A percentile compares a stretch with the other conserved stretches of the same genome.
phyloP scores from a whole-genome alignment of 2,329 filamentous ascomycete genomes.

The Incumbomyces delicatus region DNA sequence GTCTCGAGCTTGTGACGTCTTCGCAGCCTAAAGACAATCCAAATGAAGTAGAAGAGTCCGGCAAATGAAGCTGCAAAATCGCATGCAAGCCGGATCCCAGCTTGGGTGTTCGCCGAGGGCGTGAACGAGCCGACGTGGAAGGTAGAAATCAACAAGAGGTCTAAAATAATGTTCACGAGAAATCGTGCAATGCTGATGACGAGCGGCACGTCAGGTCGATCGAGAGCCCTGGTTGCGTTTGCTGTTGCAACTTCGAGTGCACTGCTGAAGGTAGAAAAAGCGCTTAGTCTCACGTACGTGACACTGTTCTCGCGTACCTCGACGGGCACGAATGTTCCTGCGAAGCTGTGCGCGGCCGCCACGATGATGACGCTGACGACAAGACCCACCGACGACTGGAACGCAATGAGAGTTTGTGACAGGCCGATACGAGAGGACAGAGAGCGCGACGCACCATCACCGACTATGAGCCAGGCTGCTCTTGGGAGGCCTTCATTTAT shows the following conservation, averaged over 20 bases:
- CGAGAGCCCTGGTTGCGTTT: slow-evolving; percentile 53
- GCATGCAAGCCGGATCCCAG: slow-evolving; percentile 52
- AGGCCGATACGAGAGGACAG: slow-evolving; percentile 46
- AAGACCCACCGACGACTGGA: slow-evolving; percentile 48
- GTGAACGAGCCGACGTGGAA: slow-evolving; percentile 48
- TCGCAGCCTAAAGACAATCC: slow-evolving; percentile 9
- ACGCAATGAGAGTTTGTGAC: slow-evolving; percentile 48
- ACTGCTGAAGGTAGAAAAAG: slow-evolving; percentile 53
- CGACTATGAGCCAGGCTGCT: slow-evolving; percentile 59
- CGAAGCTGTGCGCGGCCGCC: slow-evolving; percentile 44
- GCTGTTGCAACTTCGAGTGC: slow-evolving; percentile 55
- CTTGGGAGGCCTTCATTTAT: slow-evolving; percentile 64
- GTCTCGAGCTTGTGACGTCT: slow-evolving; percentile 12
- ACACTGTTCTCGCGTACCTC: slow-evolving; percentile 49
- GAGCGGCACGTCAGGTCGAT: slow-evolving; percentile 59
- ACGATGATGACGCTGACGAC: slow-evolving; percentile 53
- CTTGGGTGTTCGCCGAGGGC: slow-evolving; percentile 56
- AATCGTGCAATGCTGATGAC: slow-evolving; percentile 57
- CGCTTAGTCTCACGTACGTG: slow-evolving; percentile 54
- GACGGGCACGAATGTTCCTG: slow-evolving; percentile 52
- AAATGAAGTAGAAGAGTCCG: slow-evolving; percentile 52
- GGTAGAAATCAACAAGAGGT: slow-evolving; percentile 56
- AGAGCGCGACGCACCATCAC: slow-evolving; percentile 48
- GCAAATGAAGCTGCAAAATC: slow-evolving; percentile 45
- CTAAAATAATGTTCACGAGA: slow-evolving; percentile 55